A percentile compares a stretch with the other conserved stretches of the same genome.
phyloP scores from a whole-genome alignment of 768 basidiomycete species.

The Hemileccinum rubropunctum region DNA sequence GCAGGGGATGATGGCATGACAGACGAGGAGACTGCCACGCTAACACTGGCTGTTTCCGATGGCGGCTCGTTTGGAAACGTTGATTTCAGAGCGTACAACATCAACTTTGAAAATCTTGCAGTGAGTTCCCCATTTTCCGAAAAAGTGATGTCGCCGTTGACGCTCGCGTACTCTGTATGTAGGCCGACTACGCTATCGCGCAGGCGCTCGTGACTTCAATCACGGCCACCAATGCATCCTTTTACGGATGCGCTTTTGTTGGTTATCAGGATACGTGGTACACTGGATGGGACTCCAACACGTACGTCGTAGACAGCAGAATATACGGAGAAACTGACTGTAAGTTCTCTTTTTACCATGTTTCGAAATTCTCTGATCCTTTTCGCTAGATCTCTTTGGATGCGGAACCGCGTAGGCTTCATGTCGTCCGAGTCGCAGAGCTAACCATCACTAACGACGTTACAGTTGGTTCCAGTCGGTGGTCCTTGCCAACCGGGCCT shows the following conservation, averaged over 20 bases:
- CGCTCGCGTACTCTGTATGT: too few species aligned
- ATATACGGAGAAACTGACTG: conserved; percentile 67
- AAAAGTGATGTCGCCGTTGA: too few species aligned
- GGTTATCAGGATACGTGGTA: conserved; percentile 48
- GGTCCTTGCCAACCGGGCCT: conserved; percentile 60
- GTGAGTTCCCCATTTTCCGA: background rate
- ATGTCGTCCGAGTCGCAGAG: background rate
- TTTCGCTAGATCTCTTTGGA: conserved; percentile 15
- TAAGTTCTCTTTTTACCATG: conserved; percentile 24
- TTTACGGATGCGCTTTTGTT: conserved; percentile 28
- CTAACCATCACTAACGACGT: too few species aligned
- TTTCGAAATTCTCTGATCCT: background rate
- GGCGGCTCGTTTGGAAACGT: background rate
- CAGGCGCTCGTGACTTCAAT: conserved; percentile 63
- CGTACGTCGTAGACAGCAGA: conserved; percentile 59
- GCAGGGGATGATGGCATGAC: conserved; percentile 41
- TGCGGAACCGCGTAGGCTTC: conserved; percentile 5
- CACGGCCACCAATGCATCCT: conserved; percentile 64
- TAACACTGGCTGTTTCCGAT: conserved; percentile 47
- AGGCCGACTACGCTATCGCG: conserved; percentile 55
- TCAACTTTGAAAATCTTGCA: background rate
- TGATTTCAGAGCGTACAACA: background rate
- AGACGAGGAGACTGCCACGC: conserved; percentile 57
- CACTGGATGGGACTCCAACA: conserved; percentile 55
- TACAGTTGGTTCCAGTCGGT: conserved; percentile 61